Conservation (phyloP, 169 alveolate genomes). For the Eimeria maxima region DNA sequence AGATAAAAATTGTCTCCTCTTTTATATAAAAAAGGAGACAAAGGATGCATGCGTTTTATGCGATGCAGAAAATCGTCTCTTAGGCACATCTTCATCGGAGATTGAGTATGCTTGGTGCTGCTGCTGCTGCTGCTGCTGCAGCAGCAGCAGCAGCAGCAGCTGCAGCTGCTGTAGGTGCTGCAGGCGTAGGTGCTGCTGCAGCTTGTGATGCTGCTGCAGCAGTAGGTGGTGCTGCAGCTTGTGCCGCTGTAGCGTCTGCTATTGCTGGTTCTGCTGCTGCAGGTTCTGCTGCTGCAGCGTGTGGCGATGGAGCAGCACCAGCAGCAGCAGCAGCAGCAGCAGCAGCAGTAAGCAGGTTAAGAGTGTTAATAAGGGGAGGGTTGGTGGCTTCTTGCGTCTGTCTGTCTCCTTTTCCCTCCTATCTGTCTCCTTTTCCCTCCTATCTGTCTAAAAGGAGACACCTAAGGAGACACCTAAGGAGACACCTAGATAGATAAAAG, state of each 20-base stretch:
- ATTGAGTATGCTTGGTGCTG: background rate
- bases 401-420: background rate
- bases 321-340: background rate
- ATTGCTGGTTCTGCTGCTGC: background rate
- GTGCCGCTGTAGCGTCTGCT: background rate
- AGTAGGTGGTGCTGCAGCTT: background rate
- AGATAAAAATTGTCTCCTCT: background rate
- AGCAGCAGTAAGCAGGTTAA: too few relatives aligned
- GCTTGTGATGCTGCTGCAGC: background rate
- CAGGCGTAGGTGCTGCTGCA: background rate
- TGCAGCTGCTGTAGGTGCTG: background rate
- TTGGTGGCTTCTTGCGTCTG: background rate
- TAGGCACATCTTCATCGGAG: constrained; percentile 5
- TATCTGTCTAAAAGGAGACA: background rate
- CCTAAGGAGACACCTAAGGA: constrained; percentile 11
- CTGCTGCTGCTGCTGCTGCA: constrained; percentile 1
- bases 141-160: background rate
- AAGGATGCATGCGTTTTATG: background rate
- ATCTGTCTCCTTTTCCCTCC: background rate
- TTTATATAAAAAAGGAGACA: background rate
- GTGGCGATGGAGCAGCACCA: background rate
- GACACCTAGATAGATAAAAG: constrained; percentile 61
- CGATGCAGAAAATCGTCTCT: constrained; percentile 16
- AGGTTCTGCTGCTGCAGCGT: background rate
- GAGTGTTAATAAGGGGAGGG: background rate